Percentiles rank a stretch among this genome's conserved stretches.
phyloP scores from a whole-genome alignment of 164 flowering plant genomes.

The Stephania japonica region DNA sequence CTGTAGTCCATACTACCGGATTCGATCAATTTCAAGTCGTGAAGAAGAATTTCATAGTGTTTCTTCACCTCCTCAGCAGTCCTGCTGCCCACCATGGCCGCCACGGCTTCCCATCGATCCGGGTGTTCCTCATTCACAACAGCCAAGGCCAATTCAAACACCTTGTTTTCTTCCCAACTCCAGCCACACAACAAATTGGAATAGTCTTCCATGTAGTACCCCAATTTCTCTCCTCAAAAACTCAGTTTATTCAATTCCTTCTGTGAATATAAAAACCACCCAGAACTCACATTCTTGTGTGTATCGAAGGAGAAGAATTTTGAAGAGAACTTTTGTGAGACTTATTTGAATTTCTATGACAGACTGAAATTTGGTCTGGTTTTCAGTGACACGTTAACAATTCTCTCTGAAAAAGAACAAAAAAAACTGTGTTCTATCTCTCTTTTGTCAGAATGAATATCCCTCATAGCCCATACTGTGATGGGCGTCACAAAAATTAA shows the following conservation, averaged over 20 bases:
- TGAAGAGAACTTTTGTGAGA: not conserved
- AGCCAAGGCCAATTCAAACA: constrained; percentile 67
- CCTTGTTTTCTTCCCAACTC: constrained; percentile 79
- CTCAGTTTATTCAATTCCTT: constrained; percentile 6
- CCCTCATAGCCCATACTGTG: constrained; percentile 1
- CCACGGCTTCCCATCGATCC: constrained; percentile 51
- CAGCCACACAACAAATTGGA: constrained; percentile 30
- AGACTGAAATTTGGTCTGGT: not conserved
- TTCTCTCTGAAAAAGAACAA: constrained; percentile 5
- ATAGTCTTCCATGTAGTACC: constrained; percentile 25
- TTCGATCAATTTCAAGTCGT: constrained; percentile 55
- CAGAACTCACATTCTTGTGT: constrained; percentile 29
- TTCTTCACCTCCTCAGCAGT: constrained; percentile 53
- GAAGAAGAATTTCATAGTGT: constrained; percentile 50
- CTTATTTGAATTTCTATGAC: constrained; percentile 9
- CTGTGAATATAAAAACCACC: constrained; percentile 12
- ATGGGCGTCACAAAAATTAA: not conserved
- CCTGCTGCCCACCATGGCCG: constrained; percentile 53
- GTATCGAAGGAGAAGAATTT: constrained; percentile 11
- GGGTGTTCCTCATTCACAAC: constrained; percentile 52
- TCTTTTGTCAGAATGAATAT: constrained; percentile 19
- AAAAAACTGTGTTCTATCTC: constrained; percentile 6
- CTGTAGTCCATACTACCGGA: constrained; percentile 41
- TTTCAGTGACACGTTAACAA: constrained; percentile 9
- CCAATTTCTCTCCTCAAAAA: not conserved